Evolutionary conservation across 73 alveolate genomes (phyloP).

Genomic region (Paramecium sexaurelia): DNA sequence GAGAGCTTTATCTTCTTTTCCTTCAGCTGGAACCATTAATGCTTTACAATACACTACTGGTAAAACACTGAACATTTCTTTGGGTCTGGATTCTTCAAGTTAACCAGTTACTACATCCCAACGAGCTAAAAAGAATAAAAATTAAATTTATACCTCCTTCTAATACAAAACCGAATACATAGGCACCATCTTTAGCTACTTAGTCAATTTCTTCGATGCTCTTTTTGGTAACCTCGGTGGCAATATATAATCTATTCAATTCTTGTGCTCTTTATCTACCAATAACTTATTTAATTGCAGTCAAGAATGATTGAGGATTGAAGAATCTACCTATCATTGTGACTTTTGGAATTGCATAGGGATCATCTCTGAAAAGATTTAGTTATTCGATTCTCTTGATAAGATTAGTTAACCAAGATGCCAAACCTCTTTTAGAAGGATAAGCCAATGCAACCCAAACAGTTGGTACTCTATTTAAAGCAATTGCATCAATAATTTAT

Average conservation of each 20-base stretch:
- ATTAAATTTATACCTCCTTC: slow-evolving; percentile 89
- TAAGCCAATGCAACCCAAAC: slow-evolving; percentile 96
- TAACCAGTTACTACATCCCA: slow-evolving; percentile 97
- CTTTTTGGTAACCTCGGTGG: slow-evolving; percentile 98
- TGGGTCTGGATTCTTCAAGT: slow-evolving; percentile 98
- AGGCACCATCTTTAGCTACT: slow-evolving; percentile 96
- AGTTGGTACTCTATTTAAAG: slow-evolving; percentile 94
- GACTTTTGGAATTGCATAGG: slow-evolving; percentile 91
- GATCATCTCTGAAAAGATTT: slow-evolving; percentile 94
- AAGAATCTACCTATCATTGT: slow-evolving; percentile 96
- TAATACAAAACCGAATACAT: slow-evolving; percentile 93
- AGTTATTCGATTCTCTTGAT: slow-evolving; percentile 95
- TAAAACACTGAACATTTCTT: slow-evolving; percentile 97
- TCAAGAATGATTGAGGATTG: slow-evolving; percentile 99
- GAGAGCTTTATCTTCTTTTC: slow-evolving; percentile 79
- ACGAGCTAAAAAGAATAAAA: slow-evolving; percentile 84
- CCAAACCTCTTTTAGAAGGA: slow-evolving; percentile 96
- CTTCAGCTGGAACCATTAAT: slow-evolving; percentile 82
- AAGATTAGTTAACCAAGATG: slow-evolving; percentile 97
- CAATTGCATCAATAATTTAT: slow-evolving; percentile 88
- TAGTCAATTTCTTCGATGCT: slow-evolving; percentile 91
- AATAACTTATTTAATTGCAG: slow-evolving; percentile 98
- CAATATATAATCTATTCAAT: slow-evolving; percentile 95
- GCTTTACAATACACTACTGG: slow-evolving; percentile 99
- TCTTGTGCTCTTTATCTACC: slow-evolving; percentile 96